Evolutionary conservation across 2,329 filamentous ascomycete species (phyloP).

Genomic region (Grosmannia serpens): DNA sequence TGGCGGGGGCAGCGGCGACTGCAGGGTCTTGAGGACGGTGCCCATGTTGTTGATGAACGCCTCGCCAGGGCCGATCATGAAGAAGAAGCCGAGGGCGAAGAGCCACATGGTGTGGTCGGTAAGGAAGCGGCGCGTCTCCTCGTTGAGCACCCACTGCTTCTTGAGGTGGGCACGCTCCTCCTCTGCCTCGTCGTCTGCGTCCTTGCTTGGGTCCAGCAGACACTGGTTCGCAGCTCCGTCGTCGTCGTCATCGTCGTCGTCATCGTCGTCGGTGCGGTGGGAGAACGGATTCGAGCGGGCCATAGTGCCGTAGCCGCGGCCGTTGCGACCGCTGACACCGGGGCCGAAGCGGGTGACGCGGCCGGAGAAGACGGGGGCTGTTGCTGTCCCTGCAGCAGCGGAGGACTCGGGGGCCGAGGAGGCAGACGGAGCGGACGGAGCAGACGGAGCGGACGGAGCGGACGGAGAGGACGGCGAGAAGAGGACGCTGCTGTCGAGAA

Average conservation of each 20-base stretch:
- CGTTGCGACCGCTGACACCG: slow-evolving; percentile 2
- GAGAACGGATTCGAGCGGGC: slow-evolving; percentile 5
- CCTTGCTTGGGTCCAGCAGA: slow-evolving; percentile 11
- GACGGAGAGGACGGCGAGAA: slow-evolving; percentile 45
- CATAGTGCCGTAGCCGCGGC: slow-evolving; percentile 10
- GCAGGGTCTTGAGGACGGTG: slow-evolving; percentile 81
- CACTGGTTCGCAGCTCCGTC: slow-evolving; percentile 4
- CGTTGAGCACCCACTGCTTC: slow-evolving; percentile 85
- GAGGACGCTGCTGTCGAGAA: slow-evolving; percentile 65
- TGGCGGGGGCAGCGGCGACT: slow-evolving; percentile 32
- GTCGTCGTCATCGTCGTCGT: slow-evolving; percentile 7
- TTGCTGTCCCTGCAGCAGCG: too few relatives aligned
- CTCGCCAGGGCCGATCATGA: slow-evolving; percentile 91
- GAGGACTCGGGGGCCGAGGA: not conserved
- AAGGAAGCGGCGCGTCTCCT: slow-evolving; percentile 77
- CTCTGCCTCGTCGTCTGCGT: slow-evolving; percentile 6
- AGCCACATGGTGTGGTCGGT: slow-evolving; percentile 92
- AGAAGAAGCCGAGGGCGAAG: slow-evolving; percentile 79
- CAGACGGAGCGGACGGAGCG: not conserved
- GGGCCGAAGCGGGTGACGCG: slow-evolving; percentile 8
- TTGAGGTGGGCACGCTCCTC: slow-evolving; percentile 42
- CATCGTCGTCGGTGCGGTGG: not conserved
- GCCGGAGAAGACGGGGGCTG: not conserved
- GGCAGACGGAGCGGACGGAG: not conserved
- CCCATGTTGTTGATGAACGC: slow-evolving; percentile 97